Evolutionary conservation across 2,329 filamentous ascomycete species (phyloP), one percentile per base, ranked within the genome.

Genomic region (Venturia effusa): DNA sequence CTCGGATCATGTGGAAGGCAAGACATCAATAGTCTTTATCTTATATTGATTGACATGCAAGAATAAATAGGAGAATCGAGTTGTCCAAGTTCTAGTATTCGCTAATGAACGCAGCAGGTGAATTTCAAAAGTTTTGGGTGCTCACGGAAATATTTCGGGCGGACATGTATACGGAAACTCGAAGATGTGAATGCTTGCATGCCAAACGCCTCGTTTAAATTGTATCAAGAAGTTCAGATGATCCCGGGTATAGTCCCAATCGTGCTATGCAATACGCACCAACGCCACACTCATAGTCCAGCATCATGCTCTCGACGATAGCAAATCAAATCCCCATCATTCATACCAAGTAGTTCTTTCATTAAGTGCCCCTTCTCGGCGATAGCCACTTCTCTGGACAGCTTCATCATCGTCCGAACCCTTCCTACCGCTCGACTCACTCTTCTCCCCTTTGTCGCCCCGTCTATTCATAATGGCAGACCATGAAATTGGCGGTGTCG

Each of bases 401-500:
- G 24, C 15, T n/a, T 5, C 11, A 7, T 11, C 17, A 27, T 57
- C 51, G 34, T 57, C 30, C 30, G 19, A 57, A 17, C 17, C 19
- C 30, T 57, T 34, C 30, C 17, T 27, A 5, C 48, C 24, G 17
- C 48, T 54, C 24, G 48, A 54, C 27, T 39, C 59, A 60, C n/a
- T 27, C 40, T 60, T 60, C 34, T 60, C 59, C 5, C 59, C 59
- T 15, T 54, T 40, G 2, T 57, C 48, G 19, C 51, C 34, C 19
- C 51, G n/a, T n/a, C 45, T 41, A 11, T 63, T 19, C 45, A 39
- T 40, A 7, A 63, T 30, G n/a, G 30, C n/a, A n/a, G 32, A 19
- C 40, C 45, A 55, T 3, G 61, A 63, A 24, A 63, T 63, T 15
- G 61, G 61, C 11, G 61, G 48, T 37, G 57, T 57, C 15, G 24